These are phyloP conservation scores for Clavaria fumosa DNA, from an alignment of 768 basidiomycete genomes.

Conservation along the genomic window DNA sequence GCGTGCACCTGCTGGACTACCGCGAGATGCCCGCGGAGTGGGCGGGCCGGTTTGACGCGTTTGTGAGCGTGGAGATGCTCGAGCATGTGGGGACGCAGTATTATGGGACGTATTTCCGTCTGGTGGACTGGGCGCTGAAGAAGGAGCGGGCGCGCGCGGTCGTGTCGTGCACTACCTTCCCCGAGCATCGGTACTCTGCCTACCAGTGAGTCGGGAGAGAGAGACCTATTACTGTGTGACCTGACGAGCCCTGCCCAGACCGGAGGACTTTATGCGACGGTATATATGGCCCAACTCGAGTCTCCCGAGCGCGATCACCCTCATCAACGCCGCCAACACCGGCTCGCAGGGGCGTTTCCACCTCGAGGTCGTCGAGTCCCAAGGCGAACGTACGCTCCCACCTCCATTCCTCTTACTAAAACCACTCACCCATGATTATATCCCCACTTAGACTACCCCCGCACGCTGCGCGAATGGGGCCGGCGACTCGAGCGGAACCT, in stretches of 20 bases:
- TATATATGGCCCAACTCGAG: slow-evolving; percentile 89
- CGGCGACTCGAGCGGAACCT: slow-evolving; percentile 56
- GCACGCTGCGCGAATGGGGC: slow-evolving; percentile 87
- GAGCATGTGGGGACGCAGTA: slow-evolving; percentile 37
- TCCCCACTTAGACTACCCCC: slow-evolving; percentile 49
- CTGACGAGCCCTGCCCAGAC: no score
- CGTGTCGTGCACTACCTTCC: slow-evolving; percentile 55
- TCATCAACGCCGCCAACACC: slow-evolving; percentile 55
- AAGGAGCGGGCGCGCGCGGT: slow-evolving; percentile 50
- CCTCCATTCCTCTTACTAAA: neutral
- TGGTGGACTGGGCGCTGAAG: slow-evolving; percentile 68
- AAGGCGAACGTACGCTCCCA: slow-evolving; percentile 48
- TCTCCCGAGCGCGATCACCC: slow-evolving; percentile 72
- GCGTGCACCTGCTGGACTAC: slow-evolving; percentile 84
- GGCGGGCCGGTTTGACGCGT: slow-evolving; percentile 66
- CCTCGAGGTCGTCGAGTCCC: slow-evolving; percentile 74
- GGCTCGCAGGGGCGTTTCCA: slow-evolving; percentile 66
- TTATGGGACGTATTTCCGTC: slow-evolving; percentile 59
- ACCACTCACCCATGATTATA: slow-evolving; percentile 1
- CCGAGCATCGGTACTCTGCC: slow-evolving; percentile 47
- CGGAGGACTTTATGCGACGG: slow-evolving; percentile 74
- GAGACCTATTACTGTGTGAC: no score
- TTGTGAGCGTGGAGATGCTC: slow-evolving; percentile 71
- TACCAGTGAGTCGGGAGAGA: slow-evolving; percentile 65
- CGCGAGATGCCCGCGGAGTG: slow-evolving; percentile 74